phyloP scores from a whole-genome alignment of 345 rosid genomes.

The Zanthoxylum bungeanum region DNA sequence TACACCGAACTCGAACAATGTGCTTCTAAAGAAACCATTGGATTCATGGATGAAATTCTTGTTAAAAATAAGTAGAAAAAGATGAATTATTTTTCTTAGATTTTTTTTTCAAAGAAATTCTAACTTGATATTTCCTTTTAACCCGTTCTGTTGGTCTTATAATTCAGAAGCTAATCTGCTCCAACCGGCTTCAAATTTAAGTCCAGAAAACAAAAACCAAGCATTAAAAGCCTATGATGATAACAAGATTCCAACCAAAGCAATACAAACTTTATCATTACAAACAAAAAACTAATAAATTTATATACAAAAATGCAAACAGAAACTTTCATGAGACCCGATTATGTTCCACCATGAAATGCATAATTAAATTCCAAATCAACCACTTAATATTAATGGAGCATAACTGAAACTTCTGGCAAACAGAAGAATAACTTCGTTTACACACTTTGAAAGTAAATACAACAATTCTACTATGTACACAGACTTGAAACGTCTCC shows the following conservation, averaged over 20 bases:
- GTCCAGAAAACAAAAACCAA: too few relatives aligned
- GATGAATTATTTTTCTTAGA: background rate
- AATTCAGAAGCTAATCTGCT: background rate
- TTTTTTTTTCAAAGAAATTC: background rate
- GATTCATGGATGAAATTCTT: too few relatives aligned
- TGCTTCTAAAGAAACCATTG: too few relatives aligned
- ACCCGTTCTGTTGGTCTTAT: background rate
- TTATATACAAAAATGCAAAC: background rate
- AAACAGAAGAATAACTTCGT: background rate
- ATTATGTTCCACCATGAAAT: background rate
- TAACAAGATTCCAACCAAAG: too few relatives aligned
- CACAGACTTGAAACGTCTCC: background rate
- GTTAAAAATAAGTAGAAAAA: too few relatives aligned
- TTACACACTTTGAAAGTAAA: too few relatives aligned
- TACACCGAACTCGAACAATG: too few relatives aligned
- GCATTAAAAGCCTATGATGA: too few relatives aligned
- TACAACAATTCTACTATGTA: background rate
- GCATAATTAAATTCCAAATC: background rate
- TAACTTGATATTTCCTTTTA: background rate
- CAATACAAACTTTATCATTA: background rate
- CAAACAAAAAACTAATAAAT: background rate
- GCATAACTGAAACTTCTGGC: background rate
- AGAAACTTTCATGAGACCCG: background rate
- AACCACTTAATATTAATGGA: background rate
- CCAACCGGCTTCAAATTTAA: background rate